Base-by-base conservation (phyloP, 768 basidiomycete genomes). In the Cubamyces sp. region DNA sequence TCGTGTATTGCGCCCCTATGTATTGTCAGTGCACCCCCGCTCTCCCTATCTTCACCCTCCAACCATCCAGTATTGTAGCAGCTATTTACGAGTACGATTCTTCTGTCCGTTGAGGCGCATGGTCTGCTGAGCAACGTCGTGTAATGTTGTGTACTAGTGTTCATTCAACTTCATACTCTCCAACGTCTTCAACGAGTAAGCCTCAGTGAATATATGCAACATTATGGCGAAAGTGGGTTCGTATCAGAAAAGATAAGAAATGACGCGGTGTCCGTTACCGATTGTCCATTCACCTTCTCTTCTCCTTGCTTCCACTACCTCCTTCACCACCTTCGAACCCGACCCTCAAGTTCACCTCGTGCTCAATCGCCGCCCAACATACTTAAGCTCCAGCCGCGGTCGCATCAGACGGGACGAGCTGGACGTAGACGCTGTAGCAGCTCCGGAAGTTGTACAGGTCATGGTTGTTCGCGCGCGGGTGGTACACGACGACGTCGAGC, bases 391-490 rank as follows among this genome's bases (percentile, higher is more conserved):
- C 11, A 43, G 23, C 34, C 21, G 51, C 26, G n/a, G 30, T 19
- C 15, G 51, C 19, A 9, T 37, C 18, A 9, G 37, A 23, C 12
- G 51, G 53, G 21, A 57, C 46, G 5, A 57, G 46, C 56, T 57
- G 56, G 15, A 57, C n/a, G 23, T 47, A 47, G 21, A 57, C 56
- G 25, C 47, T 43, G 46, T 48, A 48, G 56, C 56, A 57, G 56
- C 46, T 57, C 11, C n/a, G 43, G 47, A 48, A 57, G 56, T 57
- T 43, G 46, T 57, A 57, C 26, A 45, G 37, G 14, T 28, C 26
- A 14, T 39, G 40, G 15, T 43, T 23, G 26, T 46, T 45, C 42
- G 26, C 30, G 5, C 47, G 30, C 56, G 56, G 34, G 30, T 26
- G 30, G 56, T 57, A 57, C 34, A 57, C 56, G 46, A 57, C 46